These are phyloP conservation scores for Pulveroboletus frians DNA, from an alignment of 768 basidiomycete genomes.

Conservation along the genomic window DNA sequence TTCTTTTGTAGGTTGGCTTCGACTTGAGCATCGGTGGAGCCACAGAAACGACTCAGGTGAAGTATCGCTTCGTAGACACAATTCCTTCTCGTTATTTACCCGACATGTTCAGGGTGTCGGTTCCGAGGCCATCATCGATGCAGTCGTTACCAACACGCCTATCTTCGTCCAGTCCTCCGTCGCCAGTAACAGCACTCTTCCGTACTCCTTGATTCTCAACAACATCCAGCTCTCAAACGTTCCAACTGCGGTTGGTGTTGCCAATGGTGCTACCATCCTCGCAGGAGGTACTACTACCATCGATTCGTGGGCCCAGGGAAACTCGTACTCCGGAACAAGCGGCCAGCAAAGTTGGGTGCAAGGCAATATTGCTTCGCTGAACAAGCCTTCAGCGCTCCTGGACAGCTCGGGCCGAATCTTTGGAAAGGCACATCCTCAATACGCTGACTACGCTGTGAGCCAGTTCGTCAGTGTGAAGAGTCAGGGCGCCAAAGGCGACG, in stretches of 20 bases:
- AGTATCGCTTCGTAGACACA: not conserved
- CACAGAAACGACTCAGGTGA: slow-evolving; percentile 30
- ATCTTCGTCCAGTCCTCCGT: slow-evolving; percentile 39
- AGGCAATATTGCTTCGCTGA: slow-evolving; percentile 38
- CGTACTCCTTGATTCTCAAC: slow-evolving; percentile 33
- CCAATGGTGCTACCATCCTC: slow-evolving; percentile 31
- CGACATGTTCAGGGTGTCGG: slow-evolving; percentile 34
- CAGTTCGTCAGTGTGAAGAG: slow-evolving; percentile 68
- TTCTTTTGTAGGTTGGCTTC: slow-evolving; percentile 37
- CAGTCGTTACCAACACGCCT: slow-evolving; percentile 40
- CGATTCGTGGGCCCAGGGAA: slow-evolving; percentile 69
- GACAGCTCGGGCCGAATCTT: slow-evolving; percentile 57
- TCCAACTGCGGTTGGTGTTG: slow-evolving; percentile 29
- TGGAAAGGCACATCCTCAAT: slow-evolving; percentile 61
- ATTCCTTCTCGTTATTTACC: not conserved
- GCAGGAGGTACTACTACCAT: slow-evolving; percentile 33
- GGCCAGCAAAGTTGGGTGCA: slow-evolving; percentile 44
- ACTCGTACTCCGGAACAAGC: slow-evolving; percentile 55
- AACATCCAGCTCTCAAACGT: slow-evolving; percentile 34
- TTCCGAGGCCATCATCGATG: slow-evolving; percentile 42
- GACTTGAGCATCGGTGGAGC: slow-evolving; percentile 38
- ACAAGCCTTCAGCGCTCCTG: slow-evolving; percentile 52
- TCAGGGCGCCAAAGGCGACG: slow-evolving; percentile 70
- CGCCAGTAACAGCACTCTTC: slow-evolving; percentile 24
- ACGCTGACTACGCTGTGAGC: slow-evolving; percentile 48